Evolutionary conservation across 2,329 filamentous ascomycete genomes (phyloP).

Genomic region (Sarocladium strictum): DNA sequence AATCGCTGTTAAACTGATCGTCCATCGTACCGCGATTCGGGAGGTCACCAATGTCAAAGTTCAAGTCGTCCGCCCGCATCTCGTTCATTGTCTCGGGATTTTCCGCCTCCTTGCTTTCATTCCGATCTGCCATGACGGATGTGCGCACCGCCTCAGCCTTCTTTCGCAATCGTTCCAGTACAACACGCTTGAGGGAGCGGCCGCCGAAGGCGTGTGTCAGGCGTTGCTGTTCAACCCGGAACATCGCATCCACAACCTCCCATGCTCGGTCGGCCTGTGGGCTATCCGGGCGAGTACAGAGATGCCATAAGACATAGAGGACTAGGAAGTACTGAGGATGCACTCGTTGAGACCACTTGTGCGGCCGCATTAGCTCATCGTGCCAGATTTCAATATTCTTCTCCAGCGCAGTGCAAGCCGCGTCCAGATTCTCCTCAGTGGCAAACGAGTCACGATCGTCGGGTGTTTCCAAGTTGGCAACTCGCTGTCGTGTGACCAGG

Average conservation of each 20-base stretch:
- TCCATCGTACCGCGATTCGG: background rate
- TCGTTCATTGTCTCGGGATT: background rate
- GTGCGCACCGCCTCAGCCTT: slow-evolving; percentile 1
- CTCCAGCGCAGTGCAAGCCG: slow-evolving; percentile 1
- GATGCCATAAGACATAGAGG: slow-evolving; percentile 5
- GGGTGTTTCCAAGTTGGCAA: slow-evolving; percentile 1
- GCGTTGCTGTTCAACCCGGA: slow-evolving; percentile 4
- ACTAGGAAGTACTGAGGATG: slow-evolving; percentile 7
- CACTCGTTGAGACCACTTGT: slow-evolving; percentile 4
- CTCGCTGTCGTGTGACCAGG: background rate
- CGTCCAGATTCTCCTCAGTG: slow-evolving; percentile 5
- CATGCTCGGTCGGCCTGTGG: background rate
- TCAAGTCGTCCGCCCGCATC: too few relatives aligned
- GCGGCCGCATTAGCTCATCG: background rate
- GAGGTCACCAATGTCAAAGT: background rate
- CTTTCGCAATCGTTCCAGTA: background rate
- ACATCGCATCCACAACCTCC: slow-evolving; percentile 6
- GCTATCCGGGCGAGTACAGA: slow-evolving; percentile 3
- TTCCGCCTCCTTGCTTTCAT: background rate
- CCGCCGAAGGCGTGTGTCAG: background rate
- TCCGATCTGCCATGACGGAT: background rate
- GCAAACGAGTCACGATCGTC: slow-evolving; percentile 5
- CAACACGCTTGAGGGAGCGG: background rate
- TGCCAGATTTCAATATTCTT: slow-evolving; percentile 5
- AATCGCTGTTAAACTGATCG: background rate